These are phyloP conservation scores for Periconia sp. DNA, from an alignment of 2,329 filamentous ascomycete species.

Conservation along the genomic window DNA sequence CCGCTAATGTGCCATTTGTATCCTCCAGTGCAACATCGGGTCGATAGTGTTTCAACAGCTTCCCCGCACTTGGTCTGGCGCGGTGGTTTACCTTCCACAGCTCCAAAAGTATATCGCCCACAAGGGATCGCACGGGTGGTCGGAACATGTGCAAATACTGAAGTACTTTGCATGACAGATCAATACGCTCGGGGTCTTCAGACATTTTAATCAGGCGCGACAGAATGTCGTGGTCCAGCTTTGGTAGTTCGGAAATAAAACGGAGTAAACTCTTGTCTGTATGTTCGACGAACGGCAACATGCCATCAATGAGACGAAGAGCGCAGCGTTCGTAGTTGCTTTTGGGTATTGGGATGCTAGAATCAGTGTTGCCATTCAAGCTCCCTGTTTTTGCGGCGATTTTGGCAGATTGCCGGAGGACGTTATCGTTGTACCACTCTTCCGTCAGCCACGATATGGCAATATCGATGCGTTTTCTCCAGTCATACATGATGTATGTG, in stretches of 20 bases:
- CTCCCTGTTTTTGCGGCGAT: conserved; percentile 27
- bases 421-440: conserved; percentile 92
- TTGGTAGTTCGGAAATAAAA: conserved; percentile 88
- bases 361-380: conserved; percentile 50
- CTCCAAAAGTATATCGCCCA: conserved; percentile 60
- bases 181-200: conserved; percentile 64
- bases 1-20: conserved; percentile 1
- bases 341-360: conserved; percentile 16
- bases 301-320: conserved; percentile 80
- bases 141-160: conserved; percentile 54
- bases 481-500: conserved; percentile 87
- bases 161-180: conserved; percentile 59
- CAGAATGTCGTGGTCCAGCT: conserved; percentile 71
- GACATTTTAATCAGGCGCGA: conserved; percentile 68
- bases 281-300: conserved; percentile 86
- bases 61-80: conserved; percentile 52
- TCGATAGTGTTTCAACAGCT: conserved; percentile 58
- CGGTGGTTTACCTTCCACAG: conserved; percentile 56
- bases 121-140: conserved; percentile 60
- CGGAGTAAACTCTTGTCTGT: conserved; percentile 88
- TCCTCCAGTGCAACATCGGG: conserved; percentile 48
- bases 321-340: conserved; percentile 78
- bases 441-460: conserved; percentile 94
- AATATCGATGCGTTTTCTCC: conserved; percentile 83
- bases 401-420: conserved; percentile 49